Base-by-base conservation (phyloP, 371 early-diverging fungal genomes). In the Mucor racemosus region DNA sequence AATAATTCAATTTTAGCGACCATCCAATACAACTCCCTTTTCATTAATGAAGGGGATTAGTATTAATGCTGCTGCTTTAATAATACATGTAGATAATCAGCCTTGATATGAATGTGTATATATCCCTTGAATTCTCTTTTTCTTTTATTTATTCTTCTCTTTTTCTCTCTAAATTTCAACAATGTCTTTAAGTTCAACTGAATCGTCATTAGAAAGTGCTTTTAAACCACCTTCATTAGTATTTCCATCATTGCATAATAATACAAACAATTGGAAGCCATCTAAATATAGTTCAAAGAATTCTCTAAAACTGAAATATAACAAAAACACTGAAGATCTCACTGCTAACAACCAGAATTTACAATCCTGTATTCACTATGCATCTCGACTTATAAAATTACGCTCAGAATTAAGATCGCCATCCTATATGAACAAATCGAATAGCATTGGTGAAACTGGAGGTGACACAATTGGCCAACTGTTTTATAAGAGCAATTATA, bases 371-470 rank as follows among this genome's bases (percentile, higher is more conserved):
- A 67, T 68, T 31, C 68, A 64, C 33, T 58, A 48, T 42, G 68
- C 64, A 17, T 62, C 68, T 36, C 44, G 64, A 6, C 53, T 68
- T 1, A 68, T 68, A 42, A 68, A 68, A 59, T 26, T 68, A 38
- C 48, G 68, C 15, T 68, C 68, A 7, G 64, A 68, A 57, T 34
- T 68, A 35, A 57, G 68, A 36, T 68, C 68, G 17, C 58, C 68
- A 17, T 50, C 54, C 4, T 56, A 67, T 56, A 67, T 60, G 60
- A 54, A 53, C 19, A 42, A 10, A 44, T 31, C 14, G 17, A 14
- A 31, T 7, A 26, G 50, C 26, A 50, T 50, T 13, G 21, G 50
- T 19, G 50, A 50, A 19, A 21, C 19, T 11, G 50, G 50, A 17
- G 26, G 26, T 26, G 50, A 26, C 11, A 11, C 13, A 21, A 14